These are phyloP conservation scores for Penicillium paxilli DNA, from an alignment of 495 filamentous ascomycete genomes.

Conservation along the genomic window DNA sequence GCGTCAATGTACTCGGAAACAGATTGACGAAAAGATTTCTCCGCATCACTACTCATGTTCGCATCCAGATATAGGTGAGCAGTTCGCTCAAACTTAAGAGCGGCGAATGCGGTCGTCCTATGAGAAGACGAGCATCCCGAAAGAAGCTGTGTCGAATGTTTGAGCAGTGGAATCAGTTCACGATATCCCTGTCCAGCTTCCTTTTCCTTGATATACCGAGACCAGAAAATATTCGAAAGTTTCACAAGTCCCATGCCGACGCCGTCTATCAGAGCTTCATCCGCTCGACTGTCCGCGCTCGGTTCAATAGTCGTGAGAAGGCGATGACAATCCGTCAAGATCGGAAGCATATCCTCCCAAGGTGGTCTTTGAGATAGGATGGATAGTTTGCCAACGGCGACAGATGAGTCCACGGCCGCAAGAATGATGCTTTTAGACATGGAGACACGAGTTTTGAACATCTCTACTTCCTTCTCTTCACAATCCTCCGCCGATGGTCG, in stretches of 20 bases:
- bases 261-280: conserved; percentile 19
- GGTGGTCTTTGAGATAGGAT: conserved; percentile 37
- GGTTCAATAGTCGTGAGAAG: conserved; percentile 39
- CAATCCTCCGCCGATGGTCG: conserved; percentile 29
- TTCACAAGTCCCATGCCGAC: conserved; percentile 39
- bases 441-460: conserved; percentile 31
- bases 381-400: conserved; percentile 43
- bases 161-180: conserved; percentile 43
- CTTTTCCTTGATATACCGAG: conserved; percentile 55
- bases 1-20: conserved; percentile 47
- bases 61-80: conserved; percentile 45
- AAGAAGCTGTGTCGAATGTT: conserved; percentile 49
- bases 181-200: conserved; percentile 36
- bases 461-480: conserved; percentile 30
- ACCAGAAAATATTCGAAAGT: conserved; percentile 80
- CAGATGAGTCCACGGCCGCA: conserved; percentile 40
- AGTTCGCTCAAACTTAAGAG: conserved; percentile 56
- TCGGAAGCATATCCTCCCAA: conserved; percentile 42
- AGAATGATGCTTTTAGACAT: conserved; percentile 39
- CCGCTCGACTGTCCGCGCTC: conserved; percentile 19
- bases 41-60: conserved; percentile 35
- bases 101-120: conserved; percentile 46
- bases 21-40: conserved; percentile 42
- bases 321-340: conserved; percentile 39
- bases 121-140: conserved; percentile 38